A percentile compares a stretch with the other conserved stretches of the same genome.
Evolutionary conservation across 1,284 basidiomycete species (phyloP).

Genomic region (Apiotrichum akiyoshidainum): DNA sequence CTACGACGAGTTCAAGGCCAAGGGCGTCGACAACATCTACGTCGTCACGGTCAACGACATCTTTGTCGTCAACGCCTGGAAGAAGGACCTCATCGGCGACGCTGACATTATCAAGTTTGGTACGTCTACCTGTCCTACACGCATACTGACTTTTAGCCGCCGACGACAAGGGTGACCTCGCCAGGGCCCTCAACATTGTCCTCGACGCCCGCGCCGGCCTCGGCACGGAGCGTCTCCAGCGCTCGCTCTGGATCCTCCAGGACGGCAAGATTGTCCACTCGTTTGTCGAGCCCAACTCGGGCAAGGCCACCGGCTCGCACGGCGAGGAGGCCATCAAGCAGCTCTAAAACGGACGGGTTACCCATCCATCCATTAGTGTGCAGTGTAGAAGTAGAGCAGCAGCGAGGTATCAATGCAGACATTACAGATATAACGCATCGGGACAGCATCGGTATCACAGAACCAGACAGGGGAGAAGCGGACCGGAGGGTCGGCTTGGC

Average conservation of each 20-base stretch:
- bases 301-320: slow-evolving; percentile 59
- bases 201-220: slow-evolving; percentile 64
- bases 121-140: slow-evolving; percentile 8
- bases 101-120: slow-evolving; percentile 41
- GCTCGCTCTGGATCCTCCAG: slow-evolving; percentile 52
- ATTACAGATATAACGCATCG: too few species aligned
- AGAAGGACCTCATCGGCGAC: slow-evolving; percentile 58
- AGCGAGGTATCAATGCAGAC: too few species aligned
- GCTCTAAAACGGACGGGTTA: slow-evolving; percentile 34
- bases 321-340: slow-evolving; percentile 61
- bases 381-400: neutral
- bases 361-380: neutral
- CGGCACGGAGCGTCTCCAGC: slow-evolving; percentile 66
- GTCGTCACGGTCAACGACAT: slow-evolving; percentile 69
- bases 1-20: slow-evolving; percentile 63
- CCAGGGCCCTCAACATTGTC: slow-evolving; percentile 60
- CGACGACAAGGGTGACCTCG: slow-evolving; percentile 64
- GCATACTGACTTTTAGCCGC: slow-evolving; percentile 50
- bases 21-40: slow-evolving; percentile 67
- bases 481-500: too few species aligned
- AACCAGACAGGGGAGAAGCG: too few species aligned
- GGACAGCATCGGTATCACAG: too few species aligned
- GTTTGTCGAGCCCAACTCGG: slow-evolving; percentile 60
- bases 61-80: slow-evolving; percentile 65
- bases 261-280: slow-evolving; percentile 59